phyloP scores from a whole-genome alignment of 1,284 basidiomycete genomes.

The Leccinum fallax region DNA sequence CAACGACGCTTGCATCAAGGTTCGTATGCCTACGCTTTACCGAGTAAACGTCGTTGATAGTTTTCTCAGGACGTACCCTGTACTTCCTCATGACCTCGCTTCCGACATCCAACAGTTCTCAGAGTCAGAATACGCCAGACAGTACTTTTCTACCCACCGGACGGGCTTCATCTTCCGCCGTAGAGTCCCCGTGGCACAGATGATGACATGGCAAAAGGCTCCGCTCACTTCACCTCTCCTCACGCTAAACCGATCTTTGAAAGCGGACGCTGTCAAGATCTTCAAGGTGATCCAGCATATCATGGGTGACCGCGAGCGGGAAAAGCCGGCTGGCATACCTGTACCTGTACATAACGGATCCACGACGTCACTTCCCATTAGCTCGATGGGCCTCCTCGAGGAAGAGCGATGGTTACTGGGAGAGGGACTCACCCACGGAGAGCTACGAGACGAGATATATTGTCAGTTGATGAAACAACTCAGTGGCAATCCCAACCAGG shows the following conservation, averaged over 20 bases:
- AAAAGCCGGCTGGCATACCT: conserved; percentile 53
- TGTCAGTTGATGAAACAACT: conserved; percentile 92
- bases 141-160: conserved; percentile 87
- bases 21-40: conserved; percentile 36
- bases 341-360: conserved; percentile 54
- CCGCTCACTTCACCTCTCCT: conserved; percentile 77
- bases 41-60: conserved; percentile 9
- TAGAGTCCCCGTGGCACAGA: conserved; percentile 75
- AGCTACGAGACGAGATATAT: conserved; percentile 90
- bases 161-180: conserved; percentile 83
- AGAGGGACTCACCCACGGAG: conserved; percentile 75
- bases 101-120: conserved; percentile 84
- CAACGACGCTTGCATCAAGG: conserved; percentile 63
- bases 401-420: conserved; percentile 86
- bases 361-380: conserved; percentile 50
- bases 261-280: conserved; percentile 76
- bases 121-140: conserved; percentile 78
- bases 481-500: conserved; percentile 78
- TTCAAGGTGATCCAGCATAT: conserved; percentile 90
- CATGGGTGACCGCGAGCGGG: conserved; percentile 88
- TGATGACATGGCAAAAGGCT: conserved; percentile 89
- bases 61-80: conserved; percentile 39
- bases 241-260: conserved; percentile 62
- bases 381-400: conserved; percentile 58
- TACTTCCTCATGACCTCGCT: conserved; percentile 75